Conservation (phyloP, 2,329 filamentous ascomycete species). For the Aspergillus neoniger region DNA sequence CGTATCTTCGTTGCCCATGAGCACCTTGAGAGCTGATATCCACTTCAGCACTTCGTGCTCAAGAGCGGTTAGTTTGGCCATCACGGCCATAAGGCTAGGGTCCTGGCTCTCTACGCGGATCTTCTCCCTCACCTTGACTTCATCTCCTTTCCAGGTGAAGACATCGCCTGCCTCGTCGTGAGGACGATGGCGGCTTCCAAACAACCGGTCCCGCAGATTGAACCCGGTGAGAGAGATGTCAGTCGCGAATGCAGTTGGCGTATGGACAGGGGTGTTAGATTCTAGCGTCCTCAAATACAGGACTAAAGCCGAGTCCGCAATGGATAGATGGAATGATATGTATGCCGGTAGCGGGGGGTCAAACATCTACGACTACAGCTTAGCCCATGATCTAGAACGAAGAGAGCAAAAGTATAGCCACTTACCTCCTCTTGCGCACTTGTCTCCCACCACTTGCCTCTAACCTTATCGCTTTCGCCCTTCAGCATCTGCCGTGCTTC, state of each 20-base stretch:
- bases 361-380: constrained; percentile 49
- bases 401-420: constrained; percentile 11
- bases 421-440: constrained; percentile 60
- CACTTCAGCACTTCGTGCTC: constrained; percentile 71
- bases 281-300: constrained; percentile 71
- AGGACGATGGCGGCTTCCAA: constrained; percentile 56
- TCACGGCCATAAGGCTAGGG: constrained; percentile 78
- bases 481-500: constrained; percentile 63
- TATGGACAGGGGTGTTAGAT: constrained; percentile 58
- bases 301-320: constrained; percentile 70
- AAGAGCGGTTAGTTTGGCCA: constrained; percentile 78
- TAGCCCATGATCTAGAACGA: not conserved
- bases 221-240: constrained; percentile 64
- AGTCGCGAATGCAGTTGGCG: constrained; percentile 67
- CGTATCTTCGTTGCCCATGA: constrained; percentile 68
- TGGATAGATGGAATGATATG: constrained; percentile 70
- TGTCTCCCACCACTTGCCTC: constrained; percentile 58
- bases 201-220: constrained; percentile 59
- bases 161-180: constrained; percentile 79
- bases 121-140: constrained; percentile 88
- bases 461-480: constrained; percentile 53
- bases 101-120: constrained; percentile 86
- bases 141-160: constrained; percentile 68
- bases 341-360: constrained; percentile 63
- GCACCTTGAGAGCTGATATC: constrained; percentile 70